Base-by-base conservation (phyloP, 1,284 basidiomycete species). In the Pholiota adiposa region DNA sequence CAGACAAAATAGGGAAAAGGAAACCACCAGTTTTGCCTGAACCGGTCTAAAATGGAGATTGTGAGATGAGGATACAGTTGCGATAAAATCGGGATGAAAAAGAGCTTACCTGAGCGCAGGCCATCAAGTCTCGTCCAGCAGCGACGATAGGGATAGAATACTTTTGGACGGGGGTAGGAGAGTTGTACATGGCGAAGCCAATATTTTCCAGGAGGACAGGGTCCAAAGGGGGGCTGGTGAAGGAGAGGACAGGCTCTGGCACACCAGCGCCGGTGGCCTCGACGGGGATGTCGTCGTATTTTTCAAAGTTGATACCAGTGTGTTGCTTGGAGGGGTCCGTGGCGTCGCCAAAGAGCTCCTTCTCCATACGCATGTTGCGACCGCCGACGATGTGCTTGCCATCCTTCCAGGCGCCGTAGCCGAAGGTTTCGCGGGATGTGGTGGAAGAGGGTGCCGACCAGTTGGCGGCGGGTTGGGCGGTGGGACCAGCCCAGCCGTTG, bases 281-380 rank as follows among this genome's bases (percentile, higher is more conserved):
- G 69, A 99, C 96, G 65, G 97, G 97, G 72, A 99, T 99, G 77
- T 99, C 97, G 75, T 97, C 96, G 75, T 99, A 99, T 79, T 97
- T 97, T 83, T 99, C 97, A 73, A 99, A 99, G 83, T 99, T 99
- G 83, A 99, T 98, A 67, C 97, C 97, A 52, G 96, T 97, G 70
- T 94, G 89, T 75, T 96, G 92, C 72, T 87, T 90, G 58, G 85
- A 85, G 16, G 89, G 88, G 75, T 98, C 97, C 58, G 87, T 83
- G 43, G 84, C 83, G 65, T 97, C 95, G 56, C 97, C 97, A 72
- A 91, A 99, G 44, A 99, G 90, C 73, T 99, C 96, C 78, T 93
- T 96, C 81, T 99, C 96, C 65, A 95, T 83, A 69, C 94, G 89
- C 71, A 82, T 77, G 81, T 97, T 97, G 70, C 88, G 86, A 31